Conservation (phyloP, 148 eudicot species). For the Polygonum aviculare region DNA sequence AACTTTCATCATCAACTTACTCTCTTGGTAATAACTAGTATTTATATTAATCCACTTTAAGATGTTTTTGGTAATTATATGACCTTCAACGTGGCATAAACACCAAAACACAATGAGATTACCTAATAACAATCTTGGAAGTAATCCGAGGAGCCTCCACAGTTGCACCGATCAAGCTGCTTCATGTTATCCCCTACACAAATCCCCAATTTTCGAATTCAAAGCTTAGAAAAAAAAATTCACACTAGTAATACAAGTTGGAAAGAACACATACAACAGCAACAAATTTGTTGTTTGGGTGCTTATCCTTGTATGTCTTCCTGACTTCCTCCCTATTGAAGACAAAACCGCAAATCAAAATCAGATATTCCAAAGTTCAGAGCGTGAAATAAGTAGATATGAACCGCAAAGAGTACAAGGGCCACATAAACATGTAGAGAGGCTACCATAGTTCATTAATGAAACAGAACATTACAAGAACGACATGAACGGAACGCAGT, state of each 20-base stretch:
- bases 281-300: constrained; percentile 1
- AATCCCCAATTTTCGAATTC: background rate
- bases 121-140: constrained; percentile 96
- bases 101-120: background rate
- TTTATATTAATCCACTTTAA: too few relatives aligned
- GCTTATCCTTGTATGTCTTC: background rate
- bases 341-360: background rate
- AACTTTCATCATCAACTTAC: too few relatives aligned
- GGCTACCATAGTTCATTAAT: too few relatives aligned
- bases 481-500: too few relatives aligned
- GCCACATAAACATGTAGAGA: too few relatives aligned
- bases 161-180: constrained; percentile 98
- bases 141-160: constrained; percentile 97
- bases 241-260: background rate
- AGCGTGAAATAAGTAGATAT: too few relatives aligned
- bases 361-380: too few relatives aligned
- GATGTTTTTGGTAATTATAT: too few relatives aligned
- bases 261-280: background rate
- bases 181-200: constrained; percentile 88
- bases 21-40: too few relatives aligned
- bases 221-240: background rate
- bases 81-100: background rate
- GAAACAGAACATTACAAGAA: too few relatives aligned
- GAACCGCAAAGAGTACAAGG: too few relatives aligned
- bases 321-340: background rate